phyloP scores from a whole-genome alignment of 2,329 filamentous ascomycete species.

The Leptodontidium sp. region DNA sequence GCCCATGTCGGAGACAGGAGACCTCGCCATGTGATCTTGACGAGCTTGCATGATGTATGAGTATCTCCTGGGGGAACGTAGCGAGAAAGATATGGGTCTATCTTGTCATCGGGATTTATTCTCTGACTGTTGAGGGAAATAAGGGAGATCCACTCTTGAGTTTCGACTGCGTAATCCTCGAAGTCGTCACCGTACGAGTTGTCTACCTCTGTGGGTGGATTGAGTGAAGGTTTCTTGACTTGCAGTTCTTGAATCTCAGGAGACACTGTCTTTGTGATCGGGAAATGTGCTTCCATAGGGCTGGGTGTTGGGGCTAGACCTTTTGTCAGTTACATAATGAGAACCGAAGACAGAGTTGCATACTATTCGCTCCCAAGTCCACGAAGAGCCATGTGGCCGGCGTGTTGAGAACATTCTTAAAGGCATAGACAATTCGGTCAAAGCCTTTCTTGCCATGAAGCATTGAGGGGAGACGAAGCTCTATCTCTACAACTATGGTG shows the following conservation, averaged over 20 bases:
- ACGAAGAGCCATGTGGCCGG: conserved; percentile 81
- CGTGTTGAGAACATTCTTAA: conserved; percentile 73
- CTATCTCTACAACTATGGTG: conserved; percentile 73
- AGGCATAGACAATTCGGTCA: conserved; percentile 45
- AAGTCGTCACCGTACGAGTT: conserved; percentile 57
- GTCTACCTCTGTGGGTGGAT: conserved; percentile 43
- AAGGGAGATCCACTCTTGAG: conserved; percentile 81
- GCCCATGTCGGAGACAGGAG: conserved; percentile 64
- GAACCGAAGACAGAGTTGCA: conserved; percentile 30
- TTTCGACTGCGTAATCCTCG: conserved; percentile 67
- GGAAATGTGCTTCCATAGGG: conserved; percentile 56
- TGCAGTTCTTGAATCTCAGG: conserved; percentile 42
- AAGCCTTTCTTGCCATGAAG: conserved; percentile 54
- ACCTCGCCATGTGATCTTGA: conserved; percentile 65
- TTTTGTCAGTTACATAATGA: conserved; percentile 25
- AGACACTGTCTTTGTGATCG: conserved; percentile 52
- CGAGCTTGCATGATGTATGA: conserved; percentile 47
- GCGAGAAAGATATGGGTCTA: conserved; percentile 74
- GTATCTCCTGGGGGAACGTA: conserved; percentile 63
- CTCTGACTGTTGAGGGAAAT: conserved; percentile 71
- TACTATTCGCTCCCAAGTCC: conserved; percentile 63
- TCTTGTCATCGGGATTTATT: conserved; percentile 60
- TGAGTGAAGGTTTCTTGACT: conserved; percentile 42
- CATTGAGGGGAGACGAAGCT: conserved; percentile 80
- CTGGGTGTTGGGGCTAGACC: conserved; percentile 55